A percentile compares a stretch with the other conserved stretches of the same genome.
Evolutionary conservation across 2,329 filamentous ascomycete genomes (phyloP).

Genomic region (Talaromyces amestolkiae): DNA sequence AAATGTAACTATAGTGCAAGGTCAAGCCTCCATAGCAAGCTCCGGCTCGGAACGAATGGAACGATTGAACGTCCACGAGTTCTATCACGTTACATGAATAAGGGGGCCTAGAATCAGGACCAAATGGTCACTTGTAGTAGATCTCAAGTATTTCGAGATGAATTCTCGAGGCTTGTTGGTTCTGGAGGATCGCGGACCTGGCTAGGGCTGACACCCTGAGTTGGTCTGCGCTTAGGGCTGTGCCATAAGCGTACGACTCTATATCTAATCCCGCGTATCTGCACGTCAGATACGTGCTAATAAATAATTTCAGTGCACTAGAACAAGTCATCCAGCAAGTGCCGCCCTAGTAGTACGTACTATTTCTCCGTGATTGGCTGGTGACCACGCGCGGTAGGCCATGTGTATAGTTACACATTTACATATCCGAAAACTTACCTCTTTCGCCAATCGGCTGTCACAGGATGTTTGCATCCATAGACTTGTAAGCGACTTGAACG

Average conservation of each 20-base stretch:
- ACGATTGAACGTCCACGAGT: not conserved
- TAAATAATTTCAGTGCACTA: not conserved
- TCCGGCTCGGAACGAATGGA: not conserved
- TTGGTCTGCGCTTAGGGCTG: not conserved
- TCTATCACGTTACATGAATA: not conserved
- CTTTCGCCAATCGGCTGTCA: not conserved
- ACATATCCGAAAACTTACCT: not conserved
- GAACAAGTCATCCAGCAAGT: not conserved
- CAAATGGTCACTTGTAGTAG: not conserved
- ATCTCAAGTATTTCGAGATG: not conserved
- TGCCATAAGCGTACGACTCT: not conserved
- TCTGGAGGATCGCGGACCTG: not conserved
- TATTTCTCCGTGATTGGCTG: not conserved
- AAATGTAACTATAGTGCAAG: not conserved
- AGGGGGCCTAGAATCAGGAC: not conserved
- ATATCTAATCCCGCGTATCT: not conserved
- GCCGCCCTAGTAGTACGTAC: not conserved
- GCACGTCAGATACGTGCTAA: not conserved
- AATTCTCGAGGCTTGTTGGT: not conserved
- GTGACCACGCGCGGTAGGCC: not conserved
- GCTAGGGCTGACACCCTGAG: not conserved
- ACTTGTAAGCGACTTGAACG: not conserved
- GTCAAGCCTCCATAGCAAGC: not conserved
- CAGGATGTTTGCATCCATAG: not conserved
- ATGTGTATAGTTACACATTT: not conserved